Evolutionary conservation across 2,329 filamentous ascomycete genomes (phyloP).

Genomic region (Talaromyces sp.): DNA sequence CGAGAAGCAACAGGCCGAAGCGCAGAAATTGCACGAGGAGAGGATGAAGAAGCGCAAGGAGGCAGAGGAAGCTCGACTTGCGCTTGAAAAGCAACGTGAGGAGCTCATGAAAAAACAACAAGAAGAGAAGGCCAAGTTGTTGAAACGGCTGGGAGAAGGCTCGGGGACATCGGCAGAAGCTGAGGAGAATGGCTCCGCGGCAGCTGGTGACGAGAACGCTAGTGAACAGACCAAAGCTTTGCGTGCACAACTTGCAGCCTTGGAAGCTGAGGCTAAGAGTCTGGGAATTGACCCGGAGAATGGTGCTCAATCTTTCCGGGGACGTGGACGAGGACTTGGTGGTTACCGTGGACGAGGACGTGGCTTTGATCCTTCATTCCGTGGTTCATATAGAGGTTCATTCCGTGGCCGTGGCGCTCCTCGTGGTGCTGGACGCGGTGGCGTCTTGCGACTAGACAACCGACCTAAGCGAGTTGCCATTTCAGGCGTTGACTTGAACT

Average conservation of each 20-base stretch:
- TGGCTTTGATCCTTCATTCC: slow-evolving; percentile 39
- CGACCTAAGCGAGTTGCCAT: slow-evolving; percentile 55
- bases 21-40: slow-evolving; percentile 56
- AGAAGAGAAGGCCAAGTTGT: slow-evolving; percentile 52
- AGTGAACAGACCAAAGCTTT: slow-evolving; percentile 52
- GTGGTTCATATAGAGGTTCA: slow-evolving; percentile 37
- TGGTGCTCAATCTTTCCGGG: slow-evolving; percentile 25
- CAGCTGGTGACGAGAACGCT: slow-evolving; percentile 34
- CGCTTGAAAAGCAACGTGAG: slow-evolving; percentile 53
- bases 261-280: slow-evolving; percentile 55
- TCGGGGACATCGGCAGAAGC: slow-evolving; percentile 15
- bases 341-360: slow-evolving; percentile 43
- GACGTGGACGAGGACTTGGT: slow-evolving; percentile 28
- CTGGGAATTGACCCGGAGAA: slow-evolving; percentile 50
- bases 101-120: slow-evolving; percentile 53
- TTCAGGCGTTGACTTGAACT: slow-evolving; percentile 46
- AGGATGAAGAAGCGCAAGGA: slow-evolving; percentile 52
- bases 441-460: slow-evolving; percentile 58
- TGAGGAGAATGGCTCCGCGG: slow-evolving; percentile 20
- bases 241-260: slow-evolving; percentile 52
- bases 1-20: slow-evolving; percentile 54
- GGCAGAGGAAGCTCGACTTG: slow-evolving; percentile 49
- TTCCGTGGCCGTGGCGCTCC: slow-evolving; percentile 44
- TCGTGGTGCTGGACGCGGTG: slow-evolving; percentile 41
- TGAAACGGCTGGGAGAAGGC: slow-evolving; percentile 46